Evolutionary conservation across 2,329 filamentous ascomycete genomes (phyloP).

Genomic region (Nannizzia gypsea): DNA sequence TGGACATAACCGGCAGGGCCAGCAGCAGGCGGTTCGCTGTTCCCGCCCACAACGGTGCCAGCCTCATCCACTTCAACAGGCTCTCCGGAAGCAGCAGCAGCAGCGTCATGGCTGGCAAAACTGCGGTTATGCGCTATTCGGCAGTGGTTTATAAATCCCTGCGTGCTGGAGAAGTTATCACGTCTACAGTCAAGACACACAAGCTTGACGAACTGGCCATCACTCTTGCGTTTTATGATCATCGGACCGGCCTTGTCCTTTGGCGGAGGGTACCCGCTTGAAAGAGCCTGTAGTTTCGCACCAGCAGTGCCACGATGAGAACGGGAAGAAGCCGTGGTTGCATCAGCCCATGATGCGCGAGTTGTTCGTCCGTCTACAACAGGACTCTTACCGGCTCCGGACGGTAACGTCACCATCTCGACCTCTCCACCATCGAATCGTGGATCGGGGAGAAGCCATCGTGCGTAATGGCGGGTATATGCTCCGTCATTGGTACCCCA

Average conservation of each 20-base stretch:
- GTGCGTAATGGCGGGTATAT: slow-evolving; percentile 86
- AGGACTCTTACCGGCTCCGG: slow-evolving; percentile 32
- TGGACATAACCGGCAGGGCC: slow-evolving; percentile 46
- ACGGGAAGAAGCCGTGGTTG: slow-evolving; percentile 44
- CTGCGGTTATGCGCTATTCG: slow-evolving; percentile 88
- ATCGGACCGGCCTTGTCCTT: slow-evolving; percentile 76
- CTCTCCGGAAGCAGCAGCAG: slow-evolving; percentile 76
- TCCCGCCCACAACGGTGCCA: slow-evolving; percentile 35
- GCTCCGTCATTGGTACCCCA: slow-evolving; percentile 88
- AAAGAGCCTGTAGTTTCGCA: slow-evolving; percentile 56
- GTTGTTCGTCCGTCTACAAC: slow-evolving; percentile 62
- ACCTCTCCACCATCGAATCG: slow-evolving; percentile 59
- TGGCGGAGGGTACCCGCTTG: slow-evolving; percentile 57
- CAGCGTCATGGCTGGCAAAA: slow-evolving; percentile 92
- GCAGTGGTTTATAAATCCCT: slow-evolving; percentile 99
- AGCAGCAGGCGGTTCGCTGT: slow-evolving; percentile 21
- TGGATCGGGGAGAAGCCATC: slow-evolving; percentile 85
- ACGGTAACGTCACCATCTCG: slow-evolving; percentile 18
- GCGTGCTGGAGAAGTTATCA: slow-evolving; percentile 88
- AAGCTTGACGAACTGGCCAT: slow-evolving; percentile 77
- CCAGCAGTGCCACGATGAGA: slow-evolving; percentile 48
- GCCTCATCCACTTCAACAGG: slow-evolving; percentile 59
- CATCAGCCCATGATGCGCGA: slow-evolving; percentile 58
- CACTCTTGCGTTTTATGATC: slow-evolving; percentile 67
- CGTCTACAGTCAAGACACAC: slow-evolving; percentile 80